Evolutionary conservation across 1,284 basidiomycete species (phyloP).

Genomic region (Tylopilus sp.): DNA sequence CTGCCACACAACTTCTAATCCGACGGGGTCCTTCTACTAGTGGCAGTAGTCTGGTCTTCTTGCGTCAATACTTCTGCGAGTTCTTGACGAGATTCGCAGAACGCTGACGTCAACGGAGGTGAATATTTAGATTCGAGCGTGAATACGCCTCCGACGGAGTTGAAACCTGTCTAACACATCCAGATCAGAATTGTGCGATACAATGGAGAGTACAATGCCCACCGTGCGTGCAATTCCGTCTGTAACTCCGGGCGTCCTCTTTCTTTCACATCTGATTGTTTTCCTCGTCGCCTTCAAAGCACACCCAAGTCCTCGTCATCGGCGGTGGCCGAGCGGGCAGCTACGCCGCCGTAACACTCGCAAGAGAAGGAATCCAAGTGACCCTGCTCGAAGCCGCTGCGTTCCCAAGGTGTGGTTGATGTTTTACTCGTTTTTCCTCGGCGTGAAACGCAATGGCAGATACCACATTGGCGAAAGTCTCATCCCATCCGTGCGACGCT

Average conservation of each 20-base stretch:
- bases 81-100: no score
- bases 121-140: no score
- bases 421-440: neutral
- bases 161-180: neutral
- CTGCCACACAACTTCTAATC: no score
- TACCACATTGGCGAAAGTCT: conserved; percentile 77
- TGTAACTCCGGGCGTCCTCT: conserved; percentile 21
- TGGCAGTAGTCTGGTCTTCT: no score
- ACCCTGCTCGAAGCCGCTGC: conserved; percentile 74
- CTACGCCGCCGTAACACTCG: conserved; percentile 77
- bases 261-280: neutral
- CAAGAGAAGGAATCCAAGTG: conserved; percentile 76
- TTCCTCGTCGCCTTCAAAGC: conserved; percentile 42
- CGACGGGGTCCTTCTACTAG: no score
- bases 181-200: neutral
- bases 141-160: no score
- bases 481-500: conserved; percentile 70
- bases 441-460: conserved; percentile 42
- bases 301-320: conserved; percentile 62
- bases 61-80: no score
- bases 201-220: neutral
- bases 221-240: conserved; percentile 21
- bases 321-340: conserved; percentile 81
- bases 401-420: conserved; percentile 66
- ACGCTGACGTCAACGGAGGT: no score